Percentiles rank a stretch among this genome's conserved stretches.
Conservation (phyloP, 2,329 filamentous ascomycete species). For the Talaromyces marneffei region DNA sequence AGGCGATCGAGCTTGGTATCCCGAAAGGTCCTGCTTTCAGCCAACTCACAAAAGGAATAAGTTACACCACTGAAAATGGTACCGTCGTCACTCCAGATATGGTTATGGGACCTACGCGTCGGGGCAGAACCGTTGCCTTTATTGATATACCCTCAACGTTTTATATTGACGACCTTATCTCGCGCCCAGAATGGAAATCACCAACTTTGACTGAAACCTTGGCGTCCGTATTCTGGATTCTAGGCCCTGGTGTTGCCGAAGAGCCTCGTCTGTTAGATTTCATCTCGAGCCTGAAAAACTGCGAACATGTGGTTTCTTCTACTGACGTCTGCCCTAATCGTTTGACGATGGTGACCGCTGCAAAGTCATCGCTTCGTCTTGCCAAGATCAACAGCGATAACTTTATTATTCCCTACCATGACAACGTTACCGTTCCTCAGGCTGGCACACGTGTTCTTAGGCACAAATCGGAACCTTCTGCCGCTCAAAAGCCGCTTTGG, state of each 20-base stretch:
- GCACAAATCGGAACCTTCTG: slow-evolving; percentile 13
- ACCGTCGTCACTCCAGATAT: slow-evolving; percentile 73
- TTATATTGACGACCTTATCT: slow-evolving; percentile 65
- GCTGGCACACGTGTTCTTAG: slow-evolving; percentile 18
- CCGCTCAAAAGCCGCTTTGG: not conserved
- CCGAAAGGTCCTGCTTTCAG: slow-evolving; percentile 54
- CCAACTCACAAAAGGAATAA: slow-evolving; percentile 57
- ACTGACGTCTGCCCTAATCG: slow-evolving; percentile 69
- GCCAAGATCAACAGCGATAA: slow-evolving; percentile 66
- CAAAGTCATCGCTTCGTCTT: slow-evolving; percentile 62
- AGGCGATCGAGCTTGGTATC: slow-evolving; percentile 62
- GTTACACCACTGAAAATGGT: slow-evolving; percentile 59
- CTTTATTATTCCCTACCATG: slow-evolving; percentile 64
- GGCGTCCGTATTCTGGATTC: slow-evolving; percentile 70
- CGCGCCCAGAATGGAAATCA: slow-evolving; percentile 66
- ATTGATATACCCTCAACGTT: slow-evolving; percentile 68
- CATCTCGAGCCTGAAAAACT: slow-evolving; percentile 54
- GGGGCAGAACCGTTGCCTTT: slow-evolving; percentile 70
- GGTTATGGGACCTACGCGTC: slow-evolving; percentile 64
- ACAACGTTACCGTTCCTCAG: slow-evolving; percentile 50
- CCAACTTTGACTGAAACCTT: slow-evolving; percentile 61
- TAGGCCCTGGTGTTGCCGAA: slow-evolving; percentile 61
- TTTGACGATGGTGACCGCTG: slow-evolving; percentile 62
- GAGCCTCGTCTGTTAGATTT: slow-evolving; percentile 63
- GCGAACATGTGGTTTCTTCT: slow-evolving; percentile 74